Evolutionary conservation across 306 rosid species (phyloP), one percentile per base, ranked within the genome.

Genomic region (Calophaca sinica): DNA sequence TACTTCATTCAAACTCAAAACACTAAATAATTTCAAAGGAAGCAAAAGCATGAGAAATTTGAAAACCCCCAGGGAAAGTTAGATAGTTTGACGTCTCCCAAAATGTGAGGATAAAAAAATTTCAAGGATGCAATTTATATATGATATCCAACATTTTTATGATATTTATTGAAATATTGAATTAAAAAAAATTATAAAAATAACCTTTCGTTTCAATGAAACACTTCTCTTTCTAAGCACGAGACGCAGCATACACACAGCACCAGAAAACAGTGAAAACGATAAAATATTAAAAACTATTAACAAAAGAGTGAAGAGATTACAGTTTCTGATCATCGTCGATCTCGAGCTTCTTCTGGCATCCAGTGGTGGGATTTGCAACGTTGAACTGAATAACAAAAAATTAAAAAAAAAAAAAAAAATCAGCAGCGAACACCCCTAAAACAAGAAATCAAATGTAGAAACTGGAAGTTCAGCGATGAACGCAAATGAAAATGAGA

Each of bases 271-370:
- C 6, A 62, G 1, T 31, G 41, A 41, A 55, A 67, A 12, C 7
- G 35, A 3, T 3, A 38, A 76, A 31, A 2, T 0, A 12, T 8
- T 74, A 20, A 28, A 52, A 9, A 28, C 3, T 5, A 45, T 12
- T 7, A 26, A 32, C 28, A 42, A 5, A 32, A 7, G 3, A 4
- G 7, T 2, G 0, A 35, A 45, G 58, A 13, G 5, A 71, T 26
- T 77, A 82, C 86, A 82, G 83, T 73, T 78, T 82, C 20, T 4
- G 68, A 53, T 82, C 86, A 5, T 82, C 86, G 0, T 82, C 86
- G 31, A 82, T 82, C 70, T 82, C 86, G 33, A 82, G 82, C 80
- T 82, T 82, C 77, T 82, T 82, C 83, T 82, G 86, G 83, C 86
- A 82, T 9, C 86, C 86, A 52, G 86, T 78, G 68, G 83, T 82